A percentile compares a stretch with the other conserved stretches of the same genome.
phyloP scores from a whole-genome alignment of 208 protist species.

The Crithidia fasciculata region DNA sequence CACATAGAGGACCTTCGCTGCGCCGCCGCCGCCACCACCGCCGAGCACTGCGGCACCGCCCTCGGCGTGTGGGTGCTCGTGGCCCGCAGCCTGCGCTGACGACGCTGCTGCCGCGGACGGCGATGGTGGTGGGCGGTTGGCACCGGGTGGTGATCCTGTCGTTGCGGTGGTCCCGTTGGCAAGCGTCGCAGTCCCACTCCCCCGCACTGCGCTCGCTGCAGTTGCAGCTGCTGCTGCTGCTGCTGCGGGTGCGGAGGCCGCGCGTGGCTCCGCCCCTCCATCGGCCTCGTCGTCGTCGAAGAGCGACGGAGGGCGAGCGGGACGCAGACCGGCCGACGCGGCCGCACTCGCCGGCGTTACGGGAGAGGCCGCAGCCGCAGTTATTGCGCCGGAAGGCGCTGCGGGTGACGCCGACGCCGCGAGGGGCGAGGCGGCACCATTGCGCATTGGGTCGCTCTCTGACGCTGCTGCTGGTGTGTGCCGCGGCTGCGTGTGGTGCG shows the following conservation, averaged over 20 bases:
- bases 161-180: too few relatives aligned
- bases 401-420: background rate
- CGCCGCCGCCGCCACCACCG: slow-evolving; percentile 14
- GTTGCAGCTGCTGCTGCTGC: background rate
- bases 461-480: background rate
- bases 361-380: background rate
- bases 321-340: background rate
- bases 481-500: slow-evolving; percentile 12
- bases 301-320: slow-evolving; percentile 33
- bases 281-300: slow-evolving; percentile 31
- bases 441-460: too few relatives aligned
- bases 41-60: background rate
- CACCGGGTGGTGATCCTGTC: too few relatives aligned
- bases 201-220: too few relatives aligned
- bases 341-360: background rate
- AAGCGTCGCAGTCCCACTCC: too few relatives aligned
- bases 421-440: background rate
- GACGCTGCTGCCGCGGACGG: background rate
- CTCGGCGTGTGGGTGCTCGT: background rate
- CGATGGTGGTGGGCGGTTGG: too few relatives aligned
- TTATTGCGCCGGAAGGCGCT: background rate
- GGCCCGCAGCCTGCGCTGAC: background rate
- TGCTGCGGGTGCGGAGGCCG: background rate
- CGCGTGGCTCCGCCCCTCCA: background rate
- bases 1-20: slow-evolving; percentile 53